phyloP scores from a whole-genome alignment of 176 grass and related monocot species.

The Oryza punctata region DNA sequence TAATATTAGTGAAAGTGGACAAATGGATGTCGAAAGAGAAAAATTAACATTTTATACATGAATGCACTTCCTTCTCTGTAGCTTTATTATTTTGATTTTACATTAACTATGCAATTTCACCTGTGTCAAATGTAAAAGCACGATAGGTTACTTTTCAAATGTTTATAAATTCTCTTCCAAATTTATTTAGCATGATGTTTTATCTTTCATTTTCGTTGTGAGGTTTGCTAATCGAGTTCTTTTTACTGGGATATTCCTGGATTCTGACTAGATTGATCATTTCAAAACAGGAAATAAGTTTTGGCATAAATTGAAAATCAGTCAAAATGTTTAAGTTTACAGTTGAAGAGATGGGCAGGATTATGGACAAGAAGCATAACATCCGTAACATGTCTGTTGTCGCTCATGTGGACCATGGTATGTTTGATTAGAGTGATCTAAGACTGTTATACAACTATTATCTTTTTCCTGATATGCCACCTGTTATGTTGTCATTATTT shows the following conservation, averaged over 20 bases:
- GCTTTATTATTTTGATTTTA: neutral
- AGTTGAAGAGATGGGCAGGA: conserved; percentile 63
- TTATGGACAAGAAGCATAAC: conserved; percentile 80
- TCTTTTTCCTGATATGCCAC: neutral
- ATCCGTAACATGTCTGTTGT: conserved; percentile 81
- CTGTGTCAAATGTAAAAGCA: neutral
- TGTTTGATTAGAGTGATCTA: neutral
- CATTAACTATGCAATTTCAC: neutral
- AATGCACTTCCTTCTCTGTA: neutral
- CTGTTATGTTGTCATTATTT: neutral
- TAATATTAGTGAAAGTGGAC: neutral
- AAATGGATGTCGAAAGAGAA: neutral
- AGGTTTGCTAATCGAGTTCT: neutral
- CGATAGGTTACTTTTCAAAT: neutral
- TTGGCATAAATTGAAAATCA: conserved; percentile 39
- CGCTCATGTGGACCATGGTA: conserved; percentile 78
- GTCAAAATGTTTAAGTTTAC: conserved; percentile 90
- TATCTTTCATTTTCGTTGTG: neutral
- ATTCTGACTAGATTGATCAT: neutral
- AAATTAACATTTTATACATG: neutral
- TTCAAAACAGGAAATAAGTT: conserved; percentile 13
- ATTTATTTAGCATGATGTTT: neutral
- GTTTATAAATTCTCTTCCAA: neutral
- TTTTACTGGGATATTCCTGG: neutral
- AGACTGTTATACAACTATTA: neutral